Base-by-base conservation (phyloP, 2,329 filamentous ascomycete species). In the Microdochium trichocladiopsis region DNA sequence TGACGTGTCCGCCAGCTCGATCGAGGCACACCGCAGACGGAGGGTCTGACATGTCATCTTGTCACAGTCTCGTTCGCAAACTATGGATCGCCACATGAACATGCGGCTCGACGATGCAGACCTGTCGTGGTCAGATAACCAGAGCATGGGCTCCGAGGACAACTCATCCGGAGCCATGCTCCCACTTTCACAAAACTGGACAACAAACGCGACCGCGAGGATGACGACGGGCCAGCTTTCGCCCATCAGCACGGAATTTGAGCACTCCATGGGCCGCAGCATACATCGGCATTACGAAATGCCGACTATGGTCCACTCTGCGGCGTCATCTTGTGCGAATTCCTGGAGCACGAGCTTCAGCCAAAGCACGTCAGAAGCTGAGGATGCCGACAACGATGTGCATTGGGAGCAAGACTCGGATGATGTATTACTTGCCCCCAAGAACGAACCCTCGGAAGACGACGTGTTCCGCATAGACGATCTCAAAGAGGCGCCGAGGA, bases 401-500 rank as follows among this genome's bases (percentile, higher is more conserved):
- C 63, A 67, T 37, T 79, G 76, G 77, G 76, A 79, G 45, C 72
- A 70, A 25, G 67, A 62, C 43, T 69, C 72, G 4, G 74, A 76
- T 50, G 74, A 77, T 36, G 64, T 70, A 37, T 58, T 77, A 47
- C 61, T 74, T 14, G 65, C 78, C 8, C 78, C 79, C 8, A 85
- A 85, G 62, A 59, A 79, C 11, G 82, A 84, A 58, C 79, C 80
- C 2, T 55, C 71, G 48, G 81, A 84, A 48, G 77, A 84, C 41
- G 70, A 76, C 53, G 76, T 77, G 53, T 71, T 82, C 54, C 72
- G 75, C 49, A 70, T 84, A 56, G 71, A 76, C 48, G 74, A 80
- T 25, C 61, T 84, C 25, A 74, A 78, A 58, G 71, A 73, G 51
- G 74, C 68, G 4, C 71, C 72, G 3, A 45, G 41, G 22, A 58